Percentiles rank a stretch among this genome's conserved stretches.
phyloP scores from a whole-genome alignment of 805 yeast genomes.

The Jamesozyma gamospora region DNA sequence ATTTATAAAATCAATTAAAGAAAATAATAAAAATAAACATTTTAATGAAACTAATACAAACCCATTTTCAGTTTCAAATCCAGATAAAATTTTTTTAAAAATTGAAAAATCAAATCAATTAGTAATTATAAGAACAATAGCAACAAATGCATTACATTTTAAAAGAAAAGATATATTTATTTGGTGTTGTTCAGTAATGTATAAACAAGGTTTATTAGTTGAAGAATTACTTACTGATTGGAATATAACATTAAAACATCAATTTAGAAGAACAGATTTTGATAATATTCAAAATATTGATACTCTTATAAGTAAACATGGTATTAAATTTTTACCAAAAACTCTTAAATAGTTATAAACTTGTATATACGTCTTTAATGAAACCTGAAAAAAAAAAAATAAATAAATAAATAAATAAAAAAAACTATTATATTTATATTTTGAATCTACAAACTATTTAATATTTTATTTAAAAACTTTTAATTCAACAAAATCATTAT shows the following conservation, averaged over 20 bases:
- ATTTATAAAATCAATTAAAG: constrained; percentile 8
- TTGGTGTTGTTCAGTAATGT: constrained; percentile 22
- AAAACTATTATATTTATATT: too few species aligned
- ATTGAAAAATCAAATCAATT: constrained; percentile 14
- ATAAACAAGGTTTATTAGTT: constrained; percentile 13
- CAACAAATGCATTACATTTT: constrained; percentile 11
- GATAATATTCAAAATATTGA: constrained; percentile 4
- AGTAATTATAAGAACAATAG: constrained; percentile 21
- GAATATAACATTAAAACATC: constrained; percentile 16
- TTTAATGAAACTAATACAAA: constrained; percentile 5
- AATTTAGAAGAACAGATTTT: constrained; percentile 9
- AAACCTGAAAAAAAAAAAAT: not conserved
- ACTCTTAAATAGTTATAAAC: constrained; percentile 2
- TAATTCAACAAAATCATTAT: not conserved
- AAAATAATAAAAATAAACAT: not conserved
- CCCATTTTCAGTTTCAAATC: constrained; percentile 17
- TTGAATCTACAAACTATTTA: too few species aligned
- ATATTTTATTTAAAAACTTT: constrained; percentile 1
- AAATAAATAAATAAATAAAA: not conserved
- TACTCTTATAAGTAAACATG: constrained; percentile 2
- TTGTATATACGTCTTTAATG: not conserved
- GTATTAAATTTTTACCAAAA: constrained; percentile 6
- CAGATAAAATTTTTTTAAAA: constrained; percentile 11
- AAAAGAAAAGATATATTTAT: constrained; percentile 14
- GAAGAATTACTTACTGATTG: constrained; percentile 21